Conservation (phyloP, 1,284 basidiomycete genomes). For the Cryptococcus depauperatus region DNA sequence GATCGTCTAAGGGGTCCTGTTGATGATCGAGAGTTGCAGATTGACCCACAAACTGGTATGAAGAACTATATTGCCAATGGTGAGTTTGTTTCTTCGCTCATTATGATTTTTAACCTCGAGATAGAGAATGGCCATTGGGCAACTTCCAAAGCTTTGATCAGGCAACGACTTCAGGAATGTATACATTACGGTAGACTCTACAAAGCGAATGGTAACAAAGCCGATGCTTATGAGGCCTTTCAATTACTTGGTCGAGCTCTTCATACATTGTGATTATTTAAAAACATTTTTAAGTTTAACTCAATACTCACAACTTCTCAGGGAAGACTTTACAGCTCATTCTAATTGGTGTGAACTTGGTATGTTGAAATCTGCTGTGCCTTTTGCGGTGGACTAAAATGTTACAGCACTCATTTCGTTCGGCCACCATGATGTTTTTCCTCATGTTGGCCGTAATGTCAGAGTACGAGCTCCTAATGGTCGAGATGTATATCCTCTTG, state of each 20-base stretch:
- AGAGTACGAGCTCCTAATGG: slow-evolving; percentile 70
- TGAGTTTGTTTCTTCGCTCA: slow-evolving; percentile 23
- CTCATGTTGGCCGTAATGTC: slow-evolving; percentile 80
- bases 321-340: slow-evolving; percentile 62
- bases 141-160: slow-evolving; percentile 74
- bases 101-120: background rate
- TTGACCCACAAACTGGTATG: slow-evolving; percentile 83
- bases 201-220: slow-evolving; percentile 54
- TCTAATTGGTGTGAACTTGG: slow-evolving; percentile 76
- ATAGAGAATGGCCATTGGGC: slow-evolving; percentile 68
- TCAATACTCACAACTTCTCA: slow-evolving; percentile 37
- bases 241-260: slow-evolving; percentile 62
- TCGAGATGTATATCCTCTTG: slow-evolving; percentile 66
- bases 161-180: slow-evolving; percentile 66
- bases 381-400: too few relatives aligned
- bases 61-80: slow-evolving; percentile 93
- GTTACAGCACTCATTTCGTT: slow-evolving; percentile 58
- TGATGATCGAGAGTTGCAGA: slow-evolving; percentile 67
- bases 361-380: slow-evolving; percentile 11
- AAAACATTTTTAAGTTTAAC: background rate
- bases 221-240: slow-evolving; percentile 75
- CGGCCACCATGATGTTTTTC: slow-evolving; percentile 70
- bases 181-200: slow-evolving; percentile 53
- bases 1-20: slow-evolving; percentile 69
- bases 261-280: slow-evolving; percentile 31